Conservation (phyloP, 176 grass and related monocot species). For the Miscanthus lutarioriparius region DNA sequence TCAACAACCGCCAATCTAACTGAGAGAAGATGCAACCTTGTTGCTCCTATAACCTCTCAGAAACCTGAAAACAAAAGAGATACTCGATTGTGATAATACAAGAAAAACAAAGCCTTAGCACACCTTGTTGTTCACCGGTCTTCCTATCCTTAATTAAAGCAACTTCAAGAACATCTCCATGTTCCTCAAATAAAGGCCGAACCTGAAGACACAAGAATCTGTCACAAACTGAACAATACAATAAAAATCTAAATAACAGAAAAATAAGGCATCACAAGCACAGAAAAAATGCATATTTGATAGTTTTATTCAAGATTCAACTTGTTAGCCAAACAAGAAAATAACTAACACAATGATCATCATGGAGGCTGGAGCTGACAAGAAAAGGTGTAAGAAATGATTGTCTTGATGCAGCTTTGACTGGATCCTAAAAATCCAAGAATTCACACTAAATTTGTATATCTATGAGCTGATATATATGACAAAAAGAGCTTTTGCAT, state of each 20-base stretch:
- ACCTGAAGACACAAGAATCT: conserved; percentile 49
- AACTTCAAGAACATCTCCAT: conserved; percentile 96
- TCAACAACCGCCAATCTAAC: conserved; percentile 71
- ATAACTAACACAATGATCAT: not conserved
- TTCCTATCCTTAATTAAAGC: conserved; percentile 98
- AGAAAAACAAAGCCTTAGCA: conserved; percentile 40
- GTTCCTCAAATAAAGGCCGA: conserved; percentile 93
- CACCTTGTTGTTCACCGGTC: conserved; percentile 97
- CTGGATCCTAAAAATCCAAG: not conserved
- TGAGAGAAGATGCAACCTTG: conserved; percentile 70
- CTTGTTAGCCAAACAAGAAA: conserved; percentile 19
- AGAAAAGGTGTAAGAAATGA: not conserved
- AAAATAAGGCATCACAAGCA: conserved; percentile 3
- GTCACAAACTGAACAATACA: conserved; percentile 14
- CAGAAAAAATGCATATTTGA: not conserved
- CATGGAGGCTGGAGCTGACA: not conserved
- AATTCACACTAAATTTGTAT: not conserved
- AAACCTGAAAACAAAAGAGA: conserved; percentile 87
- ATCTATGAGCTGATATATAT: conserved; percentile 9
- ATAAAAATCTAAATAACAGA: conserved; percentile 16
- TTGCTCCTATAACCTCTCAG: conserved; percentile 69
- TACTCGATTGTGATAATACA: conserved; percentile 43
- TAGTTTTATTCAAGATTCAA: not conserved
- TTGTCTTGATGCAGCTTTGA: conserved; percentile 22
- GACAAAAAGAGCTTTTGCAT: not conserved